Evolutionary conservation across 2,329 filamentous ascomycete genomes (phyloP).

Genomic region (Xylaria sp.): DNA sequence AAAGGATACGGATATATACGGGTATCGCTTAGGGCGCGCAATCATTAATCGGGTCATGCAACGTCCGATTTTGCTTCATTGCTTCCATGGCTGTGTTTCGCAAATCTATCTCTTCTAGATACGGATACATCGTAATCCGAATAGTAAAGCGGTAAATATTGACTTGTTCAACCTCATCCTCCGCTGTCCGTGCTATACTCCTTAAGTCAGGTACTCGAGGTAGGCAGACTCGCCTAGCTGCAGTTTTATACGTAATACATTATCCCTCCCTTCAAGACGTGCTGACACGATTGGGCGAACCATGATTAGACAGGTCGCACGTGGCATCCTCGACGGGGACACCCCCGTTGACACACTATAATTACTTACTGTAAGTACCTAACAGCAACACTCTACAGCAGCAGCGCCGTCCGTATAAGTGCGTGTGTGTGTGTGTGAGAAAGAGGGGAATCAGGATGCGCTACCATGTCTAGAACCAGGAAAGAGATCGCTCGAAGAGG

Average conservation of each 20-base stretch:
- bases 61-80: no score
- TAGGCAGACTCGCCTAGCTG: no score
- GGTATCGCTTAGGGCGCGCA: no score
- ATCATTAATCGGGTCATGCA: no score
- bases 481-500: neutral
- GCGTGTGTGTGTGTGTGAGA: no score
- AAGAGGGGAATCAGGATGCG: slow-evolving; percentile 14
- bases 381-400: no score
- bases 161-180: no score
- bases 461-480: slow-evolving; percentile 3
- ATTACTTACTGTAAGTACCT: slow-evolving; percentile 3
- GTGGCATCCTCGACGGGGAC: neutral
- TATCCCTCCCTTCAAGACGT: neutral
- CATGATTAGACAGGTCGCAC: neutral
- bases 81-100: neutral
- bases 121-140: no score
- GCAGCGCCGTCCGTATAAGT: no score
- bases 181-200: no score
- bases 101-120: neutral
- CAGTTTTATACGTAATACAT: neutral
- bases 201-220: neutral
- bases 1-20: neutral
- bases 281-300: neutral
- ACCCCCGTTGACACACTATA: slow-evolving; percentile 4
- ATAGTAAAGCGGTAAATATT: no score